phyloP scores from a whole-genome alignment of 1,284 basidiomycete genomes.

The Pholiota adiposa region DNA sequence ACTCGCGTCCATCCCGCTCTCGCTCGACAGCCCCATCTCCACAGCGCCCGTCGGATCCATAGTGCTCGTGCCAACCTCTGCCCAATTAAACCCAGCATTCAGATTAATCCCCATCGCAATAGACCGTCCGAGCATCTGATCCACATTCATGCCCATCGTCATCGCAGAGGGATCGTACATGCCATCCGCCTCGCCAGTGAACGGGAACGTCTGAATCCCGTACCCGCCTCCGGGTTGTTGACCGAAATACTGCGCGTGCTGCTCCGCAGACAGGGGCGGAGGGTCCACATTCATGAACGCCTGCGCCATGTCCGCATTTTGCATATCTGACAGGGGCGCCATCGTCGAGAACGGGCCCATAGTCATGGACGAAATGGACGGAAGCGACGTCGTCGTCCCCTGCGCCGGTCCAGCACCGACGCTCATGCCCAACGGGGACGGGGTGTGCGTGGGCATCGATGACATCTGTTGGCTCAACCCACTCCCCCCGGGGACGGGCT shows the following conservation, averaged over 20 bases:
- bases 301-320: not conserved
- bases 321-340: not conserved
- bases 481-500: not conserved
- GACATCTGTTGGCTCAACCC: not conserved
- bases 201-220: not conserved
- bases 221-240: not conserved
- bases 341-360: not conserved
- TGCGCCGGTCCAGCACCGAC: not conserved
- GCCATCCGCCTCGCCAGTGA: not conserved
- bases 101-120: not conserved
- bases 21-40: slow-evolving; percentile 43
- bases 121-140: not conserved
- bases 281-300: not conserved
- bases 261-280: not conserved
- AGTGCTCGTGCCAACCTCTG: slow-evolving; percentile 3
- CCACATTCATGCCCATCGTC: slow-evolving; percentile 8
- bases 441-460: not conserved
- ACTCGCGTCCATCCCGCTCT: slow-evolving; percentile 45
- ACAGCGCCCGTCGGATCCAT: slow-evolving; percentile 31
- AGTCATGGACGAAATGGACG: not conserved
- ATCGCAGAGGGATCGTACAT: not conserved
- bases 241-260: not conserved
- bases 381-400: not conserved
- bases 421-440: not conserved
- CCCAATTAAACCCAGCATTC: slow-evolving; percentile 6